A percentile compares a stretch with the other conserved stretches of the same genome.
These are phyloP conservation scores for Dovyalis caffra DNA, from an alignment of 345 rosid species.

Conservation along the genomic window DNA sequence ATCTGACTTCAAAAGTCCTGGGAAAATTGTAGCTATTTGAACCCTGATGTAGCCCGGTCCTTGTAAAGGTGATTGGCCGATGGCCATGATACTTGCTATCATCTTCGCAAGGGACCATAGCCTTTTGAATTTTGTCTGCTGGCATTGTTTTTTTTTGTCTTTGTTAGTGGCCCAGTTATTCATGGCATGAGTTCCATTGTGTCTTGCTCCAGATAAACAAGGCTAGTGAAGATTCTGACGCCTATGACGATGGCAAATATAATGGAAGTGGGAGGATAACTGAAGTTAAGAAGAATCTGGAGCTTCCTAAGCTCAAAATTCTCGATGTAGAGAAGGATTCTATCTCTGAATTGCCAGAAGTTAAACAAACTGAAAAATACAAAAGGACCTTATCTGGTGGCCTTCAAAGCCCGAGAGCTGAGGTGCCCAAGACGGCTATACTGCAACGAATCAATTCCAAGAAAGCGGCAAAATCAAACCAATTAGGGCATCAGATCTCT, in stretches of 20 bases:
- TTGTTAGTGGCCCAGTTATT: not conserved
- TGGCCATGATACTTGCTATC: not conserved
- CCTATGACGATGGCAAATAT: slow-evolving; percentile 39
- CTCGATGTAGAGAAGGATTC: slow-evolving; percentile 12
- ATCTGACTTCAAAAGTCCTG: not conserved
- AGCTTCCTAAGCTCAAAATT: slow-evolving; percentile 20
- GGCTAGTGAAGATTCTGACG: slow-evolving; percentile 64
- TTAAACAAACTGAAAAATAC: slow-evolving; percentile 33
- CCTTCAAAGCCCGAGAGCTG: slow-evolving; percentile 63
- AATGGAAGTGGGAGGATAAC: not conserved
- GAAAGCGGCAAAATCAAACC: slow-evolving; percentile 59
- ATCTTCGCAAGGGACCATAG: not conserved
- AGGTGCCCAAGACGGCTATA: slow-evolving; percentile 57
- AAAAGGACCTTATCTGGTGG: slow-evolving; percentile 79
- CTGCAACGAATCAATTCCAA: slow-evolving; percentile 74
- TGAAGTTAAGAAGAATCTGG: slow-evolving; percentile 12
- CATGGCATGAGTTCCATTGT: not conserved
- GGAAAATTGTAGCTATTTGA: not conserved
- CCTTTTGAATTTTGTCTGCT: not conserved
- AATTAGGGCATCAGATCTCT: slow-evolving; percentile 73
- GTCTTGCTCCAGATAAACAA: slow-evolving; percentile 49
- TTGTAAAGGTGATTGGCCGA: not conserved
- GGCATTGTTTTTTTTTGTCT: not conserved
- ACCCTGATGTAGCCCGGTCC: not conserved
- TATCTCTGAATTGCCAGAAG: slow-evolving; percentile 27